Evolutionary conservation across 1,284 basidiomycete genomes (phyloP), one percentile per base, ranked within the genome.

Genomic region (Kalmanozyma brasiliensis): DNA sequence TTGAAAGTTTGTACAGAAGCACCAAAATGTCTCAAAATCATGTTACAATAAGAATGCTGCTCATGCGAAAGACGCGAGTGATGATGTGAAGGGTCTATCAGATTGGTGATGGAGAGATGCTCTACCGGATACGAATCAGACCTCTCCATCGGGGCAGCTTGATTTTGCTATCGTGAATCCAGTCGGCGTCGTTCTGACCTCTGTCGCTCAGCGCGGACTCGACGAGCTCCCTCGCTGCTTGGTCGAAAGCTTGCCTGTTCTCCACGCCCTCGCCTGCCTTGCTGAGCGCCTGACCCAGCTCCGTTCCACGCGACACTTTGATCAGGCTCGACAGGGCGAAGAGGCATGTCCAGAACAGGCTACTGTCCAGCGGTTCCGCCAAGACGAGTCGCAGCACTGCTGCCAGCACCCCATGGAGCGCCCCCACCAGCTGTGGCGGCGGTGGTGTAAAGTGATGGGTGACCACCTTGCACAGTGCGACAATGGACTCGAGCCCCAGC

Each of bases 151-250:
- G 30, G 3, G 43, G 44, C 34, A 67, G 29, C 19, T 67, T 67
- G 16, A 38, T 49, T 36, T 67, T 67, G 23, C 32, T 23, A 19
- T 52, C 41, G 46, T 67, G 64, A 17, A 67, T 67, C 64, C 64
- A 67, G 26, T 67, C 57, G 2, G 64, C 64, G 11, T 67, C 57
- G 24, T 55, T 44, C n/a, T 60, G 47, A 23, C 46, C 52, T 0
- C 40, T 30, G 5, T 49, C 37, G 5, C 47, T 48, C 16, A 66
- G 19, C 0, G 59, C 65, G 10, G 65, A 55, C 16, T 58, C 49
- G 9, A 68, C 30, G 19, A 68, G 43, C 29, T 68, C 38, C 17
- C 41, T 23, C 2, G 55, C 59, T 2, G 65, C 65, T 5, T 26
- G 26, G n/a, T 52, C 34, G 26, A 68, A 68, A 4, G 53, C 38